phyloP scores from a whole-genome alignment of 202 grass and related monocot genomes.

The Eragrostis tef region DNA sequence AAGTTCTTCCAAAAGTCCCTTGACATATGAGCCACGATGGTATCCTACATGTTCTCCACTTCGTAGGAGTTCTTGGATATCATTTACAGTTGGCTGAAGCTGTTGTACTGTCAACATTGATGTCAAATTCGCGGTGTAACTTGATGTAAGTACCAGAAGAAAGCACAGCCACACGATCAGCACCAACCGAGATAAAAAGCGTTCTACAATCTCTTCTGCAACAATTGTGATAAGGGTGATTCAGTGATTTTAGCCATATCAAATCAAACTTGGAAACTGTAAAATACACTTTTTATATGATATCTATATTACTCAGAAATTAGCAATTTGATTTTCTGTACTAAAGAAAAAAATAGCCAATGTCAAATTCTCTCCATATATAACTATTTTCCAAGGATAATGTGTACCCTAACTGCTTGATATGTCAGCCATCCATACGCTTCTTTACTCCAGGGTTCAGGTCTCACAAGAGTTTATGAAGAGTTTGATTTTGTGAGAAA shows the following conservation, averaged over 20 bases:
- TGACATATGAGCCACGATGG: conserved; percentile 35
- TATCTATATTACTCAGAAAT: no score
- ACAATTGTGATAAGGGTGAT: neutral
- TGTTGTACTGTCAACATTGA: conserved; percentile 65
- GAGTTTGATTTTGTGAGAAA: conserved; percentile 20
- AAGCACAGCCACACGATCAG: conserved; percentile 52
- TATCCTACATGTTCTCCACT: conserved; percentile 51
- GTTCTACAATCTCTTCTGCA: conserved; percentile 46
- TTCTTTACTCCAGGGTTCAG: neutral
- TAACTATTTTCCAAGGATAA: neutral
- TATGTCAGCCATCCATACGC: neutral
- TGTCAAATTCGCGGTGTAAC: conserved; percentile 58
- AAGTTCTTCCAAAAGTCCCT: conserved; percentile 8
- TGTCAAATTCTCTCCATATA: no score
- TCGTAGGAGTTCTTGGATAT: conserved; percentile 47
- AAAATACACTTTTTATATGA: neutral
- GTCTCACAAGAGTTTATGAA: neutral
- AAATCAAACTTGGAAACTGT: conserved; percentile 15
- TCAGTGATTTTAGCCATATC: neutral
- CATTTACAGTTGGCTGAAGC: conserved; percentile 44
- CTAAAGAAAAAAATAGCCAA: no score
- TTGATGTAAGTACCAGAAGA: conserved; percentile 52
- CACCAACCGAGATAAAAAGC: conserved; percentile 42
- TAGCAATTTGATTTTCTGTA: no score
- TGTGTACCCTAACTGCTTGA: neutral